Conservation (phyloP, 495 filamentous ascomycete species). For the Aspergillus taichungensis region DNA sequence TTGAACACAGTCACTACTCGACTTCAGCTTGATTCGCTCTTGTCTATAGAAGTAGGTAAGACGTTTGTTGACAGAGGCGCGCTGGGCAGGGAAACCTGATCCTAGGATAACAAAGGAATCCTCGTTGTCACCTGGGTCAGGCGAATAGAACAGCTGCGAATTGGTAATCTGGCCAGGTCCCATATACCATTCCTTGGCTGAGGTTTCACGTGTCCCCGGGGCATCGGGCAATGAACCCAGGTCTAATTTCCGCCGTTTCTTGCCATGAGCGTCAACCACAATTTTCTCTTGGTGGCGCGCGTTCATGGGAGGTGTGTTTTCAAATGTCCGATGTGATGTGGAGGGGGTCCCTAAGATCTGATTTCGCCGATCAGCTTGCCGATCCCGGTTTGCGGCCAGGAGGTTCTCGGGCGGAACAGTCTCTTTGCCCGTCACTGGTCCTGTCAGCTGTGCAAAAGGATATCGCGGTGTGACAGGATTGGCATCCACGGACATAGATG, state of each 20-base stretch:
- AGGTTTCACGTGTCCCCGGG: neutral
- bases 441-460: no score
- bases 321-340: neutral
- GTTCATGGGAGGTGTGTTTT: neutral
- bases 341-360: no score
- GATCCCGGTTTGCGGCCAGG: no score
- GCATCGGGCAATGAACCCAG: constrained; percentile 2
- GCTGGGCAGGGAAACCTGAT: constrained; percentile 14
- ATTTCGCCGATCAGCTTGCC: no score
- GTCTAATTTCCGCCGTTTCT: constrained; percentile 32
- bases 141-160: constrained; percentile 18
- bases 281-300: constrained; percentile 16
- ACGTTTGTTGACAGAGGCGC: constrained; percentile 17
- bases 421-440: no score
- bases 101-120: constrained; percentile 10
- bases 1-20: constrained; percentile 1
- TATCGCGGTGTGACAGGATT: no score
- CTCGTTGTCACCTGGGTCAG: constrained; percentile 7
- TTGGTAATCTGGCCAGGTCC: constrained; percentile 13
- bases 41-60: constrained; percentile 18
- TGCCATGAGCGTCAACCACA: constrained; percentile 28
- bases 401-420: no score
- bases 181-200: constrained; percentile 20
- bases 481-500: no score
- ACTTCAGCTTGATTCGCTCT: constrained; percentile 7